Percentiles rank a stretch among this genome's conserved stretches.
Conservation (phyloP, 2,329 filamentous ascomycete species). For the Pezicula radicicola region DNA sequence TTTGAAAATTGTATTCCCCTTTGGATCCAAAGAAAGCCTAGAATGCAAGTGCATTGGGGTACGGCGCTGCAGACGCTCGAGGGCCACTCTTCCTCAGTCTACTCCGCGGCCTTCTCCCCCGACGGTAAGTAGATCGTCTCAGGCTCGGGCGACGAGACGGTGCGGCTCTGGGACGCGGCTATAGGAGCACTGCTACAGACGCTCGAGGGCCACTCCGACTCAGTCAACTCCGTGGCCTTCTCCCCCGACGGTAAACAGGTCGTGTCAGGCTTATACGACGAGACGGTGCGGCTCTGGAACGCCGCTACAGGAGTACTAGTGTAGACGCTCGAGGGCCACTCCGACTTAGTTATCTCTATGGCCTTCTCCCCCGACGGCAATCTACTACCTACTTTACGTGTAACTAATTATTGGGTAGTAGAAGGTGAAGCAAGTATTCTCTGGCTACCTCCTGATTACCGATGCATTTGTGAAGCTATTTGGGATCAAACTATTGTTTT, state of each 20-base stretch:
- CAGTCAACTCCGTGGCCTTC: too few relatives aligned
- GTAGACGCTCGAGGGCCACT: slow-evolving; percentile 2
- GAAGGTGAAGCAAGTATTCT: too few relatives aligned
- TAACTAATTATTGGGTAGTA: too few relatives aligned
- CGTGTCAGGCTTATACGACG: too few relatives aligned
- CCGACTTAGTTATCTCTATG: slow-evolving; percentile 8
- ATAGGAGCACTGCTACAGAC: neutral
- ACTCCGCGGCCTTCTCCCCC: slow-evolving; percentile 4
- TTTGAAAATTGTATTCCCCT: slow-evolving; percentile 11
- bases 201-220: too few relatives aligned
- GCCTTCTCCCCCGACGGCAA: slow-evolving; percentile 13
- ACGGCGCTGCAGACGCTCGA: slow-evolving; percentile 12
- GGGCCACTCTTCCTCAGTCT: slow-evolving; percentile 6
- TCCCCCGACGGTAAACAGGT: too few relatives aligned
- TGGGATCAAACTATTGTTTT: too few relatives aligned
- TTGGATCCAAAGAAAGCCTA: slow-evolving; percentile 14
- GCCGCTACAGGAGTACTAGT: neutral
- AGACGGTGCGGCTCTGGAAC: slow-evolving; percentile 6
- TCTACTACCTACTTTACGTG: neutral
- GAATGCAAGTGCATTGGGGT: slow-evolving; percentile 13
- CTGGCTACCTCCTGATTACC: too few relatives aligned
- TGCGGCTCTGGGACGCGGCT: too few relatives aligned
- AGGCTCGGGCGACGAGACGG: slow-evolving; percentile 1
- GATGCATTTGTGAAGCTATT: too few relatives aligned
- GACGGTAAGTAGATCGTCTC: slow-evolving; percentile 9